Percentiles rank a stretch among this genome's conserved stretches.
These are phyloP conservation scores for Escallonia herrerae DNA, from an alignment of 129 eudicot genomes.

Conservation along the genomic window DNA sequence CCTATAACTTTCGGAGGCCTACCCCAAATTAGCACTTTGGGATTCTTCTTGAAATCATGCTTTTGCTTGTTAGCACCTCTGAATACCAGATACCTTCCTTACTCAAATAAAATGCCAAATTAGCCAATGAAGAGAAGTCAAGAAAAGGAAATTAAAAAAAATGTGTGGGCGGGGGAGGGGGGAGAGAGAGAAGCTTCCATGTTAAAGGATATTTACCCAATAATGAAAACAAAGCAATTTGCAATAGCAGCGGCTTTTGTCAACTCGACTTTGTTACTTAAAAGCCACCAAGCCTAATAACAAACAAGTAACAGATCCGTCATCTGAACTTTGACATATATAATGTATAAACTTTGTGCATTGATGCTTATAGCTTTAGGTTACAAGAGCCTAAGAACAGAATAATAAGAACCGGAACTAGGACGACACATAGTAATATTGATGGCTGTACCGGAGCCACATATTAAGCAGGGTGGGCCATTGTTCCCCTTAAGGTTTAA, in stretches of 20 bases:
- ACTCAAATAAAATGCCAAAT: slow-evolving; percentile 4
- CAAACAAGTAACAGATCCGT: background rate
- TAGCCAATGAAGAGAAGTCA: slow-evolving; percentile 7
- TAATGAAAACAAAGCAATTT: slow-evolving; percentile 63
- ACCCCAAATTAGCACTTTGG: slow-evolving; percentile 91
- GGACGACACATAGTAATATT: background rate
- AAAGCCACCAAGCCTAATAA: slow-evolving; percentile 94
- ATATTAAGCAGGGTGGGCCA: no score
- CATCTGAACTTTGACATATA: no score
- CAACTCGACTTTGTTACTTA: slow-evolving; percentile 66
- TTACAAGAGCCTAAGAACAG: background rate
- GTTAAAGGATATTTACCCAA: slow-evolving; percentile 50
- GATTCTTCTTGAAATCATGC: slow-evolving; percentile 80
- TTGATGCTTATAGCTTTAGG: background rate
- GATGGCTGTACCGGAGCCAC: no score
- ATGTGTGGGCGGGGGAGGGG: no score
- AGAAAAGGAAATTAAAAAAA: background rate
- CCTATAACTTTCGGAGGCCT: slow-evolving; percentile 84
- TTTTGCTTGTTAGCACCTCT: slow-evolving; percentile 98
- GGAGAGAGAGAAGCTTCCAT: slow-evolving; percentile 1
- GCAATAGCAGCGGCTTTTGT: slow-evolving; percentile 73
- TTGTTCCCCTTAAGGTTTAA: no score
- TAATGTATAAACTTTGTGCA: no score
- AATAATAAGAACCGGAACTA: background rate
- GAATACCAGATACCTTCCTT: slow-evolving; percentile 63